phyloP scores from a whole-genome alignment of 371 early-diverging fungal species.

The Circinella minor region DNA sequence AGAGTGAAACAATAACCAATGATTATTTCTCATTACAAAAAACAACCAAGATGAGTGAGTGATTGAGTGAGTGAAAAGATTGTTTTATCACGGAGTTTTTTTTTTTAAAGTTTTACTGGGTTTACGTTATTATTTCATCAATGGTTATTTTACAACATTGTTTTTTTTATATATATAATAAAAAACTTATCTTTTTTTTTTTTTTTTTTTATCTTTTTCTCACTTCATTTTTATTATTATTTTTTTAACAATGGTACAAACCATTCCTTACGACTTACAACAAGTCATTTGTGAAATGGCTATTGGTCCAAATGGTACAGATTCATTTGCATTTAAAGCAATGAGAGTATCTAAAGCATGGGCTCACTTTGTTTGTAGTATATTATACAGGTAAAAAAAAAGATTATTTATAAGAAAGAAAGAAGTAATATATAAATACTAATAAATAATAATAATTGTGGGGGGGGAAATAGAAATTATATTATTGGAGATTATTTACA shows the following conservation, averaged over 20 bases:
- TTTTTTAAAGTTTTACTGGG: too few relatives aligned
- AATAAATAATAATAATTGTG: not conserved
- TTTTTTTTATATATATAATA: too few relatives aligned
- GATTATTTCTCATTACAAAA: too few relatives aligned
- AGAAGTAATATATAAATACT: not conserved
- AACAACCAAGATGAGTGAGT: too few relatives aligned
- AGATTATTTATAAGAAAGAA: too few relatives aligned
- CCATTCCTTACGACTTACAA: constrained; percentile 18
- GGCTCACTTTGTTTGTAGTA: constrained; percentile 25
- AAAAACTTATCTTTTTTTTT: too few relatives aligned
- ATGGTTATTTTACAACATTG: too few relatives aligned
- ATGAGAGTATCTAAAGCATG: constrained; percentile 22
- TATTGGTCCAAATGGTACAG: constrained; percentile 12
- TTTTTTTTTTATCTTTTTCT: too few relatives aligned
- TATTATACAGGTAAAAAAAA: constrained; percentile 18
- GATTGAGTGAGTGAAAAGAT: too few relatives aligned
- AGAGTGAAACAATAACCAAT: too few relatives aligned
- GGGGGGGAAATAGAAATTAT: constrained; percentile 16
- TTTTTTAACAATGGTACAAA: not conserved
- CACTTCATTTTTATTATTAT: not conserved
- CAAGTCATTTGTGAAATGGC: constrained; percentile 23
- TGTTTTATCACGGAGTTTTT: too few relatives aligned
- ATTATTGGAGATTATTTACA: constrained; percentile 18
- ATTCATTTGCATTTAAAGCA: constrained; percentile 15
- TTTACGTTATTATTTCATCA: too few relatives aligned